Evolutionary conservation across 306 rosid species (phyloP), one percentile per base, ranked within the genome.

Genomic region (Lotus japonicus): DNA sequence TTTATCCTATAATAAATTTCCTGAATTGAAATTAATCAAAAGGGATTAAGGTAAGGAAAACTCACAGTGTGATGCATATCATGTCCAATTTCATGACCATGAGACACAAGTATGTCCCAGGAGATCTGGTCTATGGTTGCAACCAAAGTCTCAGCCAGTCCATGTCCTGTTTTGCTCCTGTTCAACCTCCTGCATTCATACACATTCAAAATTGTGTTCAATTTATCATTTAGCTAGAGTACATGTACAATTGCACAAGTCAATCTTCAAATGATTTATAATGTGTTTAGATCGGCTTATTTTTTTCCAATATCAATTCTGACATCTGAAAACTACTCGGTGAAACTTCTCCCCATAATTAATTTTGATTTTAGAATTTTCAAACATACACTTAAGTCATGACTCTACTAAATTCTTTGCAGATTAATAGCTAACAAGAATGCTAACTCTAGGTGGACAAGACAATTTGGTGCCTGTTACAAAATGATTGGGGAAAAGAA

Each of bases 111-210:
- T 54, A 65, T 52, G 64, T 87, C 96, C 76, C 89, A 62, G 0
- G 95, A 88, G 72, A 90, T 82, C 73, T 81, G 83, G 65, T 84
- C 83, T 13, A 95, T 54, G 41, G 89, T 84, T 64, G 86, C 68
- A 9, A 84, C 71, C 77, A 95, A 78, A 33, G 81, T 75, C 61
- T 79, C 84, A 12, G 76, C 81, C 0, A 90, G 86, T 54, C 84
- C 88, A 11, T 76, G 70, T 52, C 64, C 84, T 62, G 66, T 66
- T 62, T 58, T 77, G 18, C 66, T 78, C 36, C 60, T 33, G 52
- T 60, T 88, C 56, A 80, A 64, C 72, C 78, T 78, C 89, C 99
- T 94, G 64, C 79, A 64, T 18, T 10, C 31, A 39, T 36, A 44
- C 11, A 50, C 64, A 62, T 0, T 43, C 8, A 56, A 53, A 15